Conservation (phyloP, 2,329 filamentous ascomycete genomes). For the Aspergillus niger region DNA sequence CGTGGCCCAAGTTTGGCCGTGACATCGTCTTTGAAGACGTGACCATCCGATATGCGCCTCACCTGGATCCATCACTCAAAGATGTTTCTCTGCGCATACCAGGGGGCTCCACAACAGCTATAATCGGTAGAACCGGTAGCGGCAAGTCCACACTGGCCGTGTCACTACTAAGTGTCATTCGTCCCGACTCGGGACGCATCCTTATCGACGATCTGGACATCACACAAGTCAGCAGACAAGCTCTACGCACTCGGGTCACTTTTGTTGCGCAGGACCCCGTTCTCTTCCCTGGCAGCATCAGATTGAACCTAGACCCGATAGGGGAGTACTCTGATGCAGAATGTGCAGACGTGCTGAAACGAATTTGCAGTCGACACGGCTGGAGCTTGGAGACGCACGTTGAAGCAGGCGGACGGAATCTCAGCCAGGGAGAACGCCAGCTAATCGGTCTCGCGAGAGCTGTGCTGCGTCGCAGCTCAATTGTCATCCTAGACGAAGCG, state of each 20-base stretch:
- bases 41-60: conserved; percentile 76
- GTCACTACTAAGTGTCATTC: conserved; percentile 59
- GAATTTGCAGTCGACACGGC: conserved; percentile 57
- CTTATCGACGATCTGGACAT: conserved; percentile 64
- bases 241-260: conserved; percentile 62
- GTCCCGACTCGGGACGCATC: conserved; percentile 58
- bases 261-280: conserved; percentile 70
- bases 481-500: conserved; percentile 68
- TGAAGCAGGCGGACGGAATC: conserved; percentile 62
- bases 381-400: conserved; percentile 60
- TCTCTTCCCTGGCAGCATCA: conserved; percentile 63
- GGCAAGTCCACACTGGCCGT: conserved; percentile 78
- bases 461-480: conserved; percentile 60
- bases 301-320: conserved; percentile 64
- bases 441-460: conserved; percentile 66
- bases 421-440: conserved; percentile 67
- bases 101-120: conserved; percentile 73
- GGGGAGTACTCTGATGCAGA: conserved; percentile 58
- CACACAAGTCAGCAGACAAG: conserved; percentile 59
- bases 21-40: conserved; percentile 76
- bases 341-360: conserved; percentile 55
- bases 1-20: conserved; percentile 73
- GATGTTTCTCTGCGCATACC: conserved; percentile 73
- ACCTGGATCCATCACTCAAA: conserved; percentile 71
- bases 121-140: conserved; percentile 77